Conservation (phyloP, 257 asterid genomes). For the Petrea volubilis region DNA sequence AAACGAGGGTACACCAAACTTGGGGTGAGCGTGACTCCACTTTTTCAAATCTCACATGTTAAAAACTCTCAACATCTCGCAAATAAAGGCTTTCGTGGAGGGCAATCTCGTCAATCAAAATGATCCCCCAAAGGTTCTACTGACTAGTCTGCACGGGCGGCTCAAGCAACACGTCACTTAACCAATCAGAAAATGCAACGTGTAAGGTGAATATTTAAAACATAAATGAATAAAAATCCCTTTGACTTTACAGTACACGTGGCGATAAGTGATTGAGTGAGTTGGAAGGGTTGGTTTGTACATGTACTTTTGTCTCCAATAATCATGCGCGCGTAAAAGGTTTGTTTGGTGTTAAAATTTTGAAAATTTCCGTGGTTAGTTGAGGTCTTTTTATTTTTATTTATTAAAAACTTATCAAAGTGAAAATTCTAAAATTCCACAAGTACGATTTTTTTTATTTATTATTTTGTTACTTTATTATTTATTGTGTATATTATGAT, state of each 20-base stretch:
- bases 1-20: too few relatives aligned
- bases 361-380: not conserved
- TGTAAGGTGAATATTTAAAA: not conserved
- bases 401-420: too few relatives aligned
- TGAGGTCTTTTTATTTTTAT: too few relatives aligned
- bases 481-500: too few relatives aligned
- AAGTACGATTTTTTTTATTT: too few relatives aligned
- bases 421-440: too few relatives aligned
- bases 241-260: constrained; percentile 50
- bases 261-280: constrained; percentile 39
- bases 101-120: constrained; percentile 20
- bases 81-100: not conserved
- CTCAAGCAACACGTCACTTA: constrained; percentile 33
- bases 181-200: constrained; percentile 31
- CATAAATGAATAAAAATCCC: not conserved
- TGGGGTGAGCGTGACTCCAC: too few relatives aligned
- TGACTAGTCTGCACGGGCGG: constrained; percentile 28
- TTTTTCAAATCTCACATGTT: not conserved
- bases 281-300: not conserved
- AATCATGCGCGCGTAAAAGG: constrained; percentile 9
- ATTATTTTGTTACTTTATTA: too few relatives aligned
- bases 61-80: not conserved
- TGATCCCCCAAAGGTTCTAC: constrained; percentile 7
- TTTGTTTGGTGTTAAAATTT: constrained; percentile 10
- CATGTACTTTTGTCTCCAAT: constrained; percentile 1